phyloP scores from a whole-genome alignment of 2,329 filamentous ascomycete species.

The Stylonectria norvegica region DNA sequence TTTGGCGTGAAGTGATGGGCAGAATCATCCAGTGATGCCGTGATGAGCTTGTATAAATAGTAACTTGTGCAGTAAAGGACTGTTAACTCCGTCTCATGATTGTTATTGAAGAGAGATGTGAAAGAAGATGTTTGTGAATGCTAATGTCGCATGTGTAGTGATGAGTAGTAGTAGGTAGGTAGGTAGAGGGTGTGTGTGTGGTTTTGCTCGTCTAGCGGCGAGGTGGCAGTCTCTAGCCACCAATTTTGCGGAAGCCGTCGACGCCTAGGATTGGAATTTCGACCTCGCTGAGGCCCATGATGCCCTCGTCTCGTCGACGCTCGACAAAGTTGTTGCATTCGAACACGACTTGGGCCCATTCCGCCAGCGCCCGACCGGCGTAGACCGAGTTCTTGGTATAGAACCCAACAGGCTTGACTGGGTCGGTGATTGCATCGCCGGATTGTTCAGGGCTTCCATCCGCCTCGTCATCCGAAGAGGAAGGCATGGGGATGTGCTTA shows the following conservation, averaged over 20 bases:
- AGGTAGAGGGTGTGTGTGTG: not conserved
- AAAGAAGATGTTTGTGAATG: conserved; percentile 3
- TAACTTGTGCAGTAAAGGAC: conserved; percentile 17
- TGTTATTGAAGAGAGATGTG: conserved; percentile 5
- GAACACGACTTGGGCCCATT: conserved; percentile 71
- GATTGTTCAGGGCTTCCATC: conserved; percentile 22
- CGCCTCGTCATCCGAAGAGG: conserved; percentile 13
- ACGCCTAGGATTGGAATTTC: conserved; percentile 50
- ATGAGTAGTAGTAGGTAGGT: not conserved
- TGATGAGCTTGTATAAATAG: conserved; percentile 13
- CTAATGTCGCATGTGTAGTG: conserved; percentile 3
- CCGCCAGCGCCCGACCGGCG: conserved; percentile 69
- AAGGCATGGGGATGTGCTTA: conserved; percentile 11
- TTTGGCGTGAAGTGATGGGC: not conserved
- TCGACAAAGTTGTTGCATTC: conserved; percentile 83
- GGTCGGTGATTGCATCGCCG: conserved; percentile 35
- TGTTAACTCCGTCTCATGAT: conserved; percentile 8
- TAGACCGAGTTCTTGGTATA: conserved; percentile 54
- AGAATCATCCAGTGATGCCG: conserved; percentile 13
- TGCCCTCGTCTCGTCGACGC: conserved; percentile 68
- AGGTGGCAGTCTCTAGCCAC: conserved; percentile 22
- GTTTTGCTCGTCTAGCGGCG: not conserved
- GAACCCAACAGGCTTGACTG: conserved; percentile 45
- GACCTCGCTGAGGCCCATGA: conserved; percentile 61
- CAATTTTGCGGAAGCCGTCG: conserved; percentile 40